Conservation (phyloP, 2,329 filamentous ascomycete species). For the Ophiostoma sp. region DNA sequence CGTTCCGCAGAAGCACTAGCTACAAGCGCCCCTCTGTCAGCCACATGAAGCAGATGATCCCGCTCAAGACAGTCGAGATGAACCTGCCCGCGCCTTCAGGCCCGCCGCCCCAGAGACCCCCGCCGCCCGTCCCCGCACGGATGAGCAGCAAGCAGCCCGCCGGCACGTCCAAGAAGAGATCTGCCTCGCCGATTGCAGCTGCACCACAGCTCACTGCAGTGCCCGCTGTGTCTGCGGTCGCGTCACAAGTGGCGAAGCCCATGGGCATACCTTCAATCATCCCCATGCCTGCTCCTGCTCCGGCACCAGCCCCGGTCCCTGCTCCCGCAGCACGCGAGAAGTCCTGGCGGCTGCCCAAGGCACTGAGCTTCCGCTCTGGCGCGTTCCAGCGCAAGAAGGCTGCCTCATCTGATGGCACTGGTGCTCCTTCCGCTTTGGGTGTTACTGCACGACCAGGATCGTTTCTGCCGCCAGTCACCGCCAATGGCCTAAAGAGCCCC, state of each 20-base stretch:
- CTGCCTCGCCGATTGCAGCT: background rate
- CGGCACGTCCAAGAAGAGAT: background rate
- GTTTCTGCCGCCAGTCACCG: background rate
- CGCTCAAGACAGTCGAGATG: constrained; percentile 12
- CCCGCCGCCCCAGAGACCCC: constrained; percentile 1
- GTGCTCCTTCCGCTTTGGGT: constrained; percentile 1
- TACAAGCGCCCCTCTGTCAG: constrained; percentile 12
- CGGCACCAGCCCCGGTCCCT: background rate
- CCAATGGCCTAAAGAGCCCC: background rate
- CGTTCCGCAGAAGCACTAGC: background rate
- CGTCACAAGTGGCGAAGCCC: background rate
- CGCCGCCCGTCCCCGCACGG: background rate
- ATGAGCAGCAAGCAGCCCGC: background rate
- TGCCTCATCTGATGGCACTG: background rate
- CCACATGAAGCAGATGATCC: constrained; percentile 14
- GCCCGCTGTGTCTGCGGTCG: background rate
- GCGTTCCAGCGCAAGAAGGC: background rate
- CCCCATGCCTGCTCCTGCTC: background rate
- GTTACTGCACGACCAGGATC: background rate
- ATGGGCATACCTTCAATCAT: background rate
- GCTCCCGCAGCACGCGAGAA: background rate
- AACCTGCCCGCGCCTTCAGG: background rate
- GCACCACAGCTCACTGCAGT: background rate
- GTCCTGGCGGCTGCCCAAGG: background rate
- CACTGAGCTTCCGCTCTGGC: background rate